Percentiles rank a stretch among this genome's conserved stretches.
Conservation (phyloP, 345 rosid species). For the Linum lewisii region DNA sequence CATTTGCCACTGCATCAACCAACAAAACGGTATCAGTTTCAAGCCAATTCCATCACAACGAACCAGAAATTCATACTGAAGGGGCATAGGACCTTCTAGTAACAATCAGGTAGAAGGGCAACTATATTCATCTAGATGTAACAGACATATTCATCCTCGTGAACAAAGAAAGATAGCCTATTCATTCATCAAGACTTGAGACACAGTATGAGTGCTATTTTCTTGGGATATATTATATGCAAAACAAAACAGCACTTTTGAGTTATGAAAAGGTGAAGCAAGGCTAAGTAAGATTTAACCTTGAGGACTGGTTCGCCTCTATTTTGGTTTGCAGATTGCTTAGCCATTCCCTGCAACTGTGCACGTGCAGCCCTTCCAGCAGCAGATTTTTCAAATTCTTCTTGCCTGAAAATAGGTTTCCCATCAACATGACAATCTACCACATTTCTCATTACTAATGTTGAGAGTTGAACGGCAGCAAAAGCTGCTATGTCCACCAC, state of each 20-base stretch:
- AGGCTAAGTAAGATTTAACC: slow-evolving; percentile 26
- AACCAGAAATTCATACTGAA: neutral
- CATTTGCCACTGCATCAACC: slow-evolving; percentile 62
- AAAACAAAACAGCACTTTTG: neutral
- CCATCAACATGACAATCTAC: neutral
- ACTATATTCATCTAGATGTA: neutral
- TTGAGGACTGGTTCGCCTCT: slow-evolving; percentile 82
- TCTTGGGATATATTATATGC: neutral
- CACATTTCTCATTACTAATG: neutral
- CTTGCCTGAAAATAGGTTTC: slow-evolving; percentile 47
- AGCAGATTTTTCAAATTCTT: slow-evolving; percentile 75
- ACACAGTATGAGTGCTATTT: too few species aligned
- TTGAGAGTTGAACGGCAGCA: neutral
- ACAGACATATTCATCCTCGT: neutral
- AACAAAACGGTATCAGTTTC: slow-evolving; percentile 11
- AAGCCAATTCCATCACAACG: slow-evolving; percentile 6
- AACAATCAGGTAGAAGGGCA: neutral
- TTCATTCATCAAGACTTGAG: too few species aligned
- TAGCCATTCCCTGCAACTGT: slow-evolving; percentile 59
- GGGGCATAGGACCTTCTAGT: neutral
- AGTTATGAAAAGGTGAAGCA: neutral
- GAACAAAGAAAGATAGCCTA: too few species aligned
- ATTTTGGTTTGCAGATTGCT: slow-evolving; percentile 58
- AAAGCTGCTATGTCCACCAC: neutral
- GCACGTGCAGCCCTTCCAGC: slow-evolving; percentile 90